Conservation (phyloP, 345 rosid genomes). For the Balakata baccata region DNA sequence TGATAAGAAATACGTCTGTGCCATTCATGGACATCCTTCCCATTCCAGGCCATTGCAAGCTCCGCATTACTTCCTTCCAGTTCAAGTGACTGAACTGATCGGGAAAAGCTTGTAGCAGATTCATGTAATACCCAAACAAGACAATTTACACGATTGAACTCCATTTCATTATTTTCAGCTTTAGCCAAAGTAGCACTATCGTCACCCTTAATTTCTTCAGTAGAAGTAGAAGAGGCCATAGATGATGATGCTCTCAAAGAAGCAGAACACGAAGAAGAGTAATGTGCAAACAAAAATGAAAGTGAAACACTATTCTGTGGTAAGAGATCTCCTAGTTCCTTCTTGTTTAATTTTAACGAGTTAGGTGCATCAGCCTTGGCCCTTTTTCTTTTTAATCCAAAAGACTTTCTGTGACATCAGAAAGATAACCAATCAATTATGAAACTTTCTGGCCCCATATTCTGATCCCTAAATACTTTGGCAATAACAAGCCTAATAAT, state of each 20-base stretch:
- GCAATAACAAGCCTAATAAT: not conserved
- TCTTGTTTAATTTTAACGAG: slow-evolving; percentile 27
- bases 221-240: slow-evolving; percentile 22
- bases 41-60: slow-evolving; percentile 69
- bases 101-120: slow-evolving; percentile 58
- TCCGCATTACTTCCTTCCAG: slow-evolving; percentile 41
- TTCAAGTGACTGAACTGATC: slow-evolving; percentile 46
- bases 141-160: slow-evolving; percentile 49
- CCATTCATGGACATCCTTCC: slow-evolving; percentile 67
- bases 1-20: slow-evolving; percentile 50
- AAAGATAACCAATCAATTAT: slow-evolving; percentile 8
- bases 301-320: slow-evolving; percentile 20
- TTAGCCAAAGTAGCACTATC: slow-evolving; percentile 24
- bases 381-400: slow-evolving; percentile 28
- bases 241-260: slow-evolving; percentile 34
- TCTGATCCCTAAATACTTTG: not conserved
- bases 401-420: slow-evolving; percentile 34
- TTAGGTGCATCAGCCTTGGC: slow-evolving; percentile 16
- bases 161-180: slow-evolving; percentile 22
- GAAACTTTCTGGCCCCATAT: not conserved
- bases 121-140: slow-evolving; percentile 63
- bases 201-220: slow-evolving; percentile 25
- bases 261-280: slow-evolving; percentile 21
- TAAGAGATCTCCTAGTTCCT: slow-evolving; percentile 19
- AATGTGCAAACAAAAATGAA: slow-evolving; percentile 15